A percentile compares a stretch with the other conserved stretches of the same genome.
Evolutionary conservation across 192 early-diverging fungal genomes (phyloP).

Genomic region (Gonapodya sp.): DNA sequence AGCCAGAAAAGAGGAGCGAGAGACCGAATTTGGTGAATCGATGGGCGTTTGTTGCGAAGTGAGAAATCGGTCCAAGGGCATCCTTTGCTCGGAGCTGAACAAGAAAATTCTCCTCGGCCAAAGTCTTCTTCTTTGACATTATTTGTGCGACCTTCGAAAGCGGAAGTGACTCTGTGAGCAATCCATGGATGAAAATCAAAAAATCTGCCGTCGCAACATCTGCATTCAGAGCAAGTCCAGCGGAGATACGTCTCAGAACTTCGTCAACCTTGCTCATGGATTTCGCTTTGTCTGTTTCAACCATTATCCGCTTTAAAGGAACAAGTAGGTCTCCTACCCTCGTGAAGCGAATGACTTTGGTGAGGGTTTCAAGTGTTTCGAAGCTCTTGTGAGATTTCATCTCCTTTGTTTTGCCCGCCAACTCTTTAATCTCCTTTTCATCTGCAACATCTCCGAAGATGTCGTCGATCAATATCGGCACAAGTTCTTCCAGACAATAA

Average conservation of each 20-base stretch:
- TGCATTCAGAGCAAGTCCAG: conserved; percentile 71
- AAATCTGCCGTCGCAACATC: conserved; percentile 53
- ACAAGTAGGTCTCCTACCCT: conserved; percentile 61
- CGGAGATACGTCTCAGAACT: conserved; percentile 59
- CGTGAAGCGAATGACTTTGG: conserved; percentile 56
- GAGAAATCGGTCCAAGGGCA: conserved; percentile 48
- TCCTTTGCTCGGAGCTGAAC: conserved; percentile 63
- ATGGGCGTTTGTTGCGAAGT: conserved; percentile 76
- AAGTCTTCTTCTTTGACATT: conserved; percentile 35
- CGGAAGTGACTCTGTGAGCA: conserved; percentile 79
- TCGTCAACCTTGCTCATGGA: conserved; percentile 69
- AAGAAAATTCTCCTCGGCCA: conserved; percentile 46
- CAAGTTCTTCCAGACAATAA: conserved; percentile 59
- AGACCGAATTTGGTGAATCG: conserved; percentile 91
- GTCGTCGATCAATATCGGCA: conserved; percentile 71
- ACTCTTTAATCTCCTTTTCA: conserved; percentile 85
- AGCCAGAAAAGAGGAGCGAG: conserved; percentile 60
- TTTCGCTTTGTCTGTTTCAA: conserved; percentile 69
- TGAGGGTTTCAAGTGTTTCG: conserved; percentile 78
- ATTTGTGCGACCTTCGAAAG: conserved; percentile 38
- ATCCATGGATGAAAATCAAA: conserved; percentile 70
- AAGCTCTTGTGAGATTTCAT: conserved; percentile 74
- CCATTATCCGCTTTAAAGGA: conserved; percentile 79
- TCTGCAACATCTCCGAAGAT: conserved; percentile 83
- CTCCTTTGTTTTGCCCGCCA: conserved; percentile 82